phyloP scores from a whole-genome alignment of 2,329 filamentous ascomycete genomes.

The Fusarium torreyae region DNA sequence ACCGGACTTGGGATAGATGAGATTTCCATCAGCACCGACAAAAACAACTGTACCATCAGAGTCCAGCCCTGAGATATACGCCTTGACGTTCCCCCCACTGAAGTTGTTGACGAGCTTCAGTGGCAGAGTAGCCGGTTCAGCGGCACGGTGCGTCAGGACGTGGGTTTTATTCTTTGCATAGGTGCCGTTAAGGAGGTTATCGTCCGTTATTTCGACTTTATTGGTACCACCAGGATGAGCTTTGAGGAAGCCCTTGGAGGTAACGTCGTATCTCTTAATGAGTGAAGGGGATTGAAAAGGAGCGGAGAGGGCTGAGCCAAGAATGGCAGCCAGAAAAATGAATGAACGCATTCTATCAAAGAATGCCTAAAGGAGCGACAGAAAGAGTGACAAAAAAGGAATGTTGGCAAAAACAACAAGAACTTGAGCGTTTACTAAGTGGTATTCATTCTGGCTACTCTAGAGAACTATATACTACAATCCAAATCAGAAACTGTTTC shows the following conservation, averaged over 20 bases:
- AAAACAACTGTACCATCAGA: slow-evolving; percentile 59
- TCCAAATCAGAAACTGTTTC: slow-evolving; percentile 10
- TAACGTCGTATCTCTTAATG: slow-evolving; percentile 26
- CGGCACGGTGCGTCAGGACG: slow-evolving; percentile 4
- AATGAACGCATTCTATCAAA: slow-evolving; percentile 47
- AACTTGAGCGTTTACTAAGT: background rate
- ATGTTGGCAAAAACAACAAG: slow-evolving; percentile 8
- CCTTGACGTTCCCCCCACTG: slow-evolving; percentile 56
- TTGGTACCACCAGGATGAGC: slow-evolving; percentile 51
- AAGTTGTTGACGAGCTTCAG: slow-evolving; percentile 62
- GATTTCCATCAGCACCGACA: slow-evolving; percentile 57
- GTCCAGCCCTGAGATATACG: slow-evolving; percentile 64
- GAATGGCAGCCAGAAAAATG: slow-evolving; percentile 39
- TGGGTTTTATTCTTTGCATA: slow-evolving; percentile 36
- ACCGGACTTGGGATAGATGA: slow-evolving; percentile 60
- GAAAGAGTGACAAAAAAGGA: slow-evolving; percentile 1
- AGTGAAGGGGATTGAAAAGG: slow-evolving; percentile 25
- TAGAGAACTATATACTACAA: slow-evolving; percentile 30
- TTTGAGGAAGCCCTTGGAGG: slow-evolving; percentile 50
- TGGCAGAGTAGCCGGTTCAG: slow-evolving; percentile 40
- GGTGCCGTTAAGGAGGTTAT: slow-evolving; percentile 60
- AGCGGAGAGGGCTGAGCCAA: slow-evolving; percentile 39
- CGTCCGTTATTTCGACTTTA: slow-evolving; percentile 55
- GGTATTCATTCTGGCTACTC: background rate
- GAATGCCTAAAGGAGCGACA: slow-evolving; percentile 15